A percentile compares a stretch with the other conserved stretches of the same genome.
phyloP scores from a whole-genome alignment of 495 filamentous ascomycete species.

The Penicillium robsamsonii region DNA sequence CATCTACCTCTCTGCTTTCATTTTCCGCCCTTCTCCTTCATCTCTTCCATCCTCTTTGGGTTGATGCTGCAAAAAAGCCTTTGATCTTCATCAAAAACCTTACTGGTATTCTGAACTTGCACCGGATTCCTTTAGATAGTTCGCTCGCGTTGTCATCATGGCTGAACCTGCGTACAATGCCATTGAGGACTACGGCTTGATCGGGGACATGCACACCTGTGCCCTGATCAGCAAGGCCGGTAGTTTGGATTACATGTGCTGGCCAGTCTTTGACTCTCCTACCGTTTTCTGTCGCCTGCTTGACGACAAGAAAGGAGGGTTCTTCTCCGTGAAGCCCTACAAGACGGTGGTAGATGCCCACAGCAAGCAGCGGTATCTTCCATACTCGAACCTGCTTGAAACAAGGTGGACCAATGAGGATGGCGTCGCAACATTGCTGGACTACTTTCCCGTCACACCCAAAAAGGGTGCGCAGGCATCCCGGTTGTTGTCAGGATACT shows the following conservation, averaged over 20 bases:
- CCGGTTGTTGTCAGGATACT: slow-evolving; percentile 36
- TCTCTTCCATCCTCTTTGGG: background rate
- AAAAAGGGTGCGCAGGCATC: slow-evolving; percentile 24
- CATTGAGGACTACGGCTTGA: slow-evolving; percentile 73
- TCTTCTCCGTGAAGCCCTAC: slow-evolving; percentile 57
- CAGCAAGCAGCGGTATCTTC: slow-evolving; percentile 69
- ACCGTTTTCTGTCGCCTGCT: slow-evolving; percentile 65
- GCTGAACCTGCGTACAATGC: slow-evolving; percentile 52
- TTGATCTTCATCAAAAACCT: background rate
- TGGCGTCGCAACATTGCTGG: slow-evolving; percentile 65
- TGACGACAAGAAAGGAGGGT: slow-evolving; percentile 68
- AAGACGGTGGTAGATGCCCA: slow-evolving; percentile 50
- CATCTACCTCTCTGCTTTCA: slow-evolving; percentile 2
- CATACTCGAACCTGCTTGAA: slow-evolving; percentile 68
- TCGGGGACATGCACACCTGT: slow-evolving; percentile 77
- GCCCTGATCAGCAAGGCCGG: slow-evolving; percentile 69
- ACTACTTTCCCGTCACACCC: slow-evolving; percentile 61
- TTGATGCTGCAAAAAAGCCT: slow-evolving; percentile 2
- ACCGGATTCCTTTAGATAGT: background rate
- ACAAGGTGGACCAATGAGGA: slow-evolving; percentile 69
- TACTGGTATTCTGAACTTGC: background rate
- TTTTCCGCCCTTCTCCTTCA: background rate
- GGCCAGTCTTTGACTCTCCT: slow-evolving; percentile 69
- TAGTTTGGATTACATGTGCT: slow-evolving; percentile 74
- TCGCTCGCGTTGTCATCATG: slow-evolving; percentile 15